Base-by-base conservation (phyloP, 768 basidiomycete species). In the Lactarius hatsudake region DNA sequence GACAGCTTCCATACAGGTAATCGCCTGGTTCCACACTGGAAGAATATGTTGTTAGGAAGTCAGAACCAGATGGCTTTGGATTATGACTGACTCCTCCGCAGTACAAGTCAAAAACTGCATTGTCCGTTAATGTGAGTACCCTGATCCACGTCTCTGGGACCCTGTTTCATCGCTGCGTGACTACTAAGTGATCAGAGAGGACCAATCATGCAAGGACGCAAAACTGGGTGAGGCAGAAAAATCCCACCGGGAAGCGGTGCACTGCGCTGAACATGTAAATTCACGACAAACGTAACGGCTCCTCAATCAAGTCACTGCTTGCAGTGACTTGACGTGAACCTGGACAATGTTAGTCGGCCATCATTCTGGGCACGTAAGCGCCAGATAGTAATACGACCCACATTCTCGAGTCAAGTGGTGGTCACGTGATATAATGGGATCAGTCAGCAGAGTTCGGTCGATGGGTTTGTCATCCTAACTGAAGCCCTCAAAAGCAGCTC, bases 391-490 rank as follows among this genome's bases (percentile, higher is more conserved):
- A 43, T 43, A 9, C 7, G 18, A 20, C 18, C 42, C 42, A 42
- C 42, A 42, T 42, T 6, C 42, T 42, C 20, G 43, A 53, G 23
- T 53, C 51, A 13, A 53, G 2, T 17, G 12, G 0, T 23, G 12
- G 23, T 53, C 65, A 66, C 65, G 55, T 66, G 65, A 66, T 48
- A 9, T 15, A 20, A 26, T 28, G 3, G 20, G 18, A 9, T 63
- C 48, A 54, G 66, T 67, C 66, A 67, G 66, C 66, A 67, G 26
- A 13, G 34, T n/a, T 32, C 7, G 20, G 28, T 10, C 13, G 18
- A 9, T 7, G 30, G 23, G 59, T 68, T 64, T 63, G 62, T 64
- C 67, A 68, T 64, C 67, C 36, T 59, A 9, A 13, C 51, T 34
- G 26, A 20, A 28, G n/a, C 30, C 63, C 12, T 64, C 62, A 68